Evolutionary conservation across 495 filamentous ascomycete species (phyloP), one percentile per base, ranked within the genome.

Genomic region (Parachaetomium inaequale): DNA sequence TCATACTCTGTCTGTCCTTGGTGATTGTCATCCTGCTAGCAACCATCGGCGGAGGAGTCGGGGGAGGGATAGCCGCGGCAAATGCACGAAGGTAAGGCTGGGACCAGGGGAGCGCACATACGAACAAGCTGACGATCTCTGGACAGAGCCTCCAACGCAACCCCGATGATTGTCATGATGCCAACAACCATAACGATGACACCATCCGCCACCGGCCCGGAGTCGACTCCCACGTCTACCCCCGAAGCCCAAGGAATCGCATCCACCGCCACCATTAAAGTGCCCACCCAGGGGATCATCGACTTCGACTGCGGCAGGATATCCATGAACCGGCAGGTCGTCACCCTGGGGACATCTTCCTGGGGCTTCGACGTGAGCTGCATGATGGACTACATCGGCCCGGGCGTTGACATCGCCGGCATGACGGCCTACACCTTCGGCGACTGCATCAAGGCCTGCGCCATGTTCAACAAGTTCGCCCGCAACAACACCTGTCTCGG

Each of bases 401-500:
- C 19, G 0, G 38, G 29, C 7, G 49, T 61, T 11, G 58, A 65
- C 46, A 14, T 65, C n/a, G 59, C 58, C 2, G 63, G 58, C 15
- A 61, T 46, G 23, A 65, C 59, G 21, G 46, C 58, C 21, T 65
- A 65, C 46, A 42, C 50, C 6, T 65, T 65, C 28, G 63, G 53
- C n/a, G 63, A 62, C 34, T 65, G 63, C 25, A 31, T 66, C n/a
- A 14, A 7, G 12, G 55, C 64, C 7, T 66, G 64, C 36, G 61
- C 56, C 28, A 46, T 59, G 14, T 51, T 55, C 56, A 66, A 66
- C 45, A 51, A 46, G 14, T 29, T 63, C 7, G 52, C 61, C 14
- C 32, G 53, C 10, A 66, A 66, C 55, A 60, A 66, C 21, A 66
- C 61, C 0, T 66, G 64, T 26, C n/a, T 66, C 11, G 61, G 56